phyloP scores from a whole-genome alignment of 257 asterid species.

The Eucommia ulmoides region DNA sequence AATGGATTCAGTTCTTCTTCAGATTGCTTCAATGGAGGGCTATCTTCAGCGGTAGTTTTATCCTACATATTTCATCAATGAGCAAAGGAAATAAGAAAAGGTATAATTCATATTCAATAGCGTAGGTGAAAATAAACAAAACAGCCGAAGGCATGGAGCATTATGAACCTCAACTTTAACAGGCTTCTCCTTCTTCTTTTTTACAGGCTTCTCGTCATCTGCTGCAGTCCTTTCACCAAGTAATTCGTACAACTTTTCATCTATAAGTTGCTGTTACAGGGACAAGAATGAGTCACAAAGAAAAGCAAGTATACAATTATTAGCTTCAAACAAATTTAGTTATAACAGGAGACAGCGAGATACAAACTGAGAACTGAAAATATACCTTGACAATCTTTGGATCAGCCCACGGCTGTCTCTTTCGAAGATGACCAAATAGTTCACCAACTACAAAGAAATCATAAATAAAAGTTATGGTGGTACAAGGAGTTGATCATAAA shows the following conservation, averaged over 20 bases:
- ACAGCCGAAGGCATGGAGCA: conserved; percentile 7
- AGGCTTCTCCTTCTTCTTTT: conserved; percentile 91
- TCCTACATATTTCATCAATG: conserved; percentile 28
- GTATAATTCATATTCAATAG: conserved; percentile 4
- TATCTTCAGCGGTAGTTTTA: conserved; percentile 43
- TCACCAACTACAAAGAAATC: conserved; percentile 64
- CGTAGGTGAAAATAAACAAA: neutral
- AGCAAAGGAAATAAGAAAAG: conserved; percentile 8
- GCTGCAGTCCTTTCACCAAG: conserved; percentile 87
- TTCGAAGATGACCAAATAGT: conserved; percentile 56
- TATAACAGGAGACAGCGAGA: no score
- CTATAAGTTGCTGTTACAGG: conserved; percentile 56
- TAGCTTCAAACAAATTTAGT: no score
- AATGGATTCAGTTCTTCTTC: conserved; percentile 88
- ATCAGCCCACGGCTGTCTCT: conserved; percentile 95
- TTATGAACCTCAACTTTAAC: conserved; percentile 50
- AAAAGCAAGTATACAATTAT: no score
- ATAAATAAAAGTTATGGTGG: no score
- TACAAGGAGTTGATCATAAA: no score
- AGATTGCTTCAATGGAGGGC: conserved; percentile 38
- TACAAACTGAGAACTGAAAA: conserved; percentile 2
- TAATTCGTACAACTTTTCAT: conserved; percentile 45
- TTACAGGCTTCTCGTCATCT: conserved; percentile 74
- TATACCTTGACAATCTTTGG: conserved; percentile 75
- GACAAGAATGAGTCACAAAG: conserved; percentile 1